Percentiles rank a stretch among this genome's conserved stretches.
phyloP scores from a whole-genome alignment of 225 moss, liverwort and hornwort genomes.

The Marchantia paleacea region DNA sequence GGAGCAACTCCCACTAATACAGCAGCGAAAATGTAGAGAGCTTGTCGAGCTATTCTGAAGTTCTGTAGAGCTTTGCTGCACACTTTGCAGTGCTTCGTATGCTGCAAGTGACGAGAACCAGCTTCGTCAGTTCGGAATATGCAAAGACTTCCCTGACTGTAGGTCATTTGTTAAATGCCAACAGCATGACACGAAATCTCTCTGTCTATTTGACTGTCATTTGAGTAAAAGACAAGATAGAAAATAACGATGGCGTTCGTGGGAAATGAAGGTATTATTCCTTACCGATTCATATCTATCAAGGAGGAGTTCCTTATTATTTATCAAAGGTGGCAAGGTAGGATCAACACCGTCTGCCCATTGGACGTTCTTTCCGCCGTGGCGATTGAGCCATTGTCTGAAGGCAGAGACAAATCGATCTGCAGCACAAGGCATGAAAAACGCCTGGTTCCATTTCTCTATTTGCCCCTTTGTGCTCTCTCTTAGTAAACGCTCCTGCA shows the following conservation, averaged over 20 bases:
- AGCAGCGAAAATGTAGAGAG: constrained; percentile 41
- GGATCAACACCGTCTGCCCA: constrained; percentile 43
- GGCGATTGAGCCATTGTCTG: constrained; percentile 63
- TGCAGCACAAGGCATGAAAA: constrained; percentile 68
- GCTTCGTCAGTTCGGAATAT: no score
- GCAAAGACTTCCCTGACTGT: no score
- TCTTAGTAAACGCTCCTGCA: constrained; percentile 56
- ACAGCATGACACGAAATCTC: no score
- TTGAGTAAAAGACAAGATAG: no score
- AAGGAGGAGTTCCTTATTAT: constrained; percentile 57
- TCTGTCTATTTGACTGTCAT: no score
- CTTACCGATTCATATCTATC: constrained; percentile 60
- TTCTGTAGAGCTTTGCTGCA: constrained; percentile 55
- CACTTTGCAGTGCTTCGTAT: constrained; percentile 57
- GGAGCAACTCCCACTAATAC: constrained; percentile 38
- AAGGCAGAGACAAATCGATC: constrained; percentile 71
- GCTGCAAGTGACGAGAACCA: constrained; percentile 34
- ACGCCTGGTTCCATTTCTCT: constrained; percentile 66
- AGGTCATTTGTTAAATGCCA: no score
- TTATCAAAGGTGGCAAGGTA: constrained; percentile 47
- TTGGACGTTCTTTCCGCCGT: constrained; percentile 51
- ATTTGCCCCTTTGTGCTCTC: constrained; percentile 37
- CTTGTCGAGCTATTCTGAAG: constrained; percentile 47
- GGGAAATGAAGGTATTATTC: no score
- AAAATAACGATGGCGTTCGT: no score